These are phyloP conservation scores for Mayamaea pseudoterrestris DNA, from an alignment of 108 stramenopile genomes.

Conservation along the genomic window DNA sequence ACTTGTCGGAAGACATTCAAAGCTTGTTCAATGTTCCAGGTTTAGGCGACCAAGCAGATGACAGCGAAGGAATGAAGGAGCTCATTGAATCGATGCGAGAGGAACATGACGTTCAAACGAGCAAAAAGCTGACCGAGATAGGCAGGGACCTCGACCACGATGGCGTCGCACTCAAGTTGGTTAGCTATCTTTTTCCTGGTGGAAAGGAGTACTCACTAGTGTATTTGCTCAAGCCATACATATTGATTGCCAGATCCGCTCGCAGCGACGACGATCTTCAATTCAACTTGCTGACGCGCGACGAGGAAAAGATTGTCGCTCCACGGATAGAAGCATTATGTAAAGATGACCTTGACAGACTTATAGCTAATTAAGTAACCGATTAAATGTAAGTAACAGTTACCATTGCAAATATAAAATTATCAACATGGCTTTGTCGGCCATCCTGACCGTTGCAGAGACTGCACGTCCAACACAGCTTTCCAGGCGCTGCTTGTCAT, in stretches of 20 bases:
- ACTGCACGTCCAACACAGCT: slow-evolving; percentile 3
- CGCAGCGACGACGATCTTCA: background rate
- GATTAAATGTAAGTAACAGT: background rate
- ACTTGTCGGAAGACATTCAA: slow-evolving; percentile 16
- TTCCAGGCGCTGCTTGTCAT: slow-evolving; percentile 1
- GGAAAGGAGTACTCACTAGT: slow-evolving; percentile 32
- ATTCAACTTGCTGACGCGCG: slow-evolving; percentile 30
- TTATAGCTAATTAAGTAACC: background rate
- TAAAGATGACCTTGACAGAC: slow-evolving; percentile 15
- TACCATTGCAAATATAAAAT: background rate
- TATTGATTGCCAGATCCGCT: slow-evolving; percentile 4
- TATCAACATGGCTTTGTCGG: background rate
- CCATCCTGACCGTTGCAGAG: background rate
- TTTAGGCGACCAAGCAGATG: slow-evolving; percentile 14
- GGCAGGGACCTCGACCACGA: slow-evolving; percentile 11
- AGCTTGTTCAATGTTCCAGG: slow-evolving; percentile 24
- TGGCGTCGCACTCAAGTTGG: slow-evolving; percentile 29
- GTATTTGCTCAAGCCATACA: slow-evolving; percentile 25
- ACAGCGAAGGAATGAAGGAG: slow-evolving; percentile 18
- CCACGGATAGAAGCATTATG: slow-evolving; percentile 30
- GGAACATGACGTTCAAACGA: slow-evolving; percentile 5
- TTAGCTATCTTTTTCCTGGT: slow-evolving; percentile 21
- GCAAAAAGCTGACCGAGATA: slow-evolving; percentile 6
- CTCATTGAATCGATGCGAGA: slow-evolving; percentile 19
- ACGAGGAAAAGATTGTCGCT: slow-evolving; percentile 25